Conservation (phyloP, 1,284 basidiomycete species). For the Pseudomicrostroma phylloplanum region DNA sequence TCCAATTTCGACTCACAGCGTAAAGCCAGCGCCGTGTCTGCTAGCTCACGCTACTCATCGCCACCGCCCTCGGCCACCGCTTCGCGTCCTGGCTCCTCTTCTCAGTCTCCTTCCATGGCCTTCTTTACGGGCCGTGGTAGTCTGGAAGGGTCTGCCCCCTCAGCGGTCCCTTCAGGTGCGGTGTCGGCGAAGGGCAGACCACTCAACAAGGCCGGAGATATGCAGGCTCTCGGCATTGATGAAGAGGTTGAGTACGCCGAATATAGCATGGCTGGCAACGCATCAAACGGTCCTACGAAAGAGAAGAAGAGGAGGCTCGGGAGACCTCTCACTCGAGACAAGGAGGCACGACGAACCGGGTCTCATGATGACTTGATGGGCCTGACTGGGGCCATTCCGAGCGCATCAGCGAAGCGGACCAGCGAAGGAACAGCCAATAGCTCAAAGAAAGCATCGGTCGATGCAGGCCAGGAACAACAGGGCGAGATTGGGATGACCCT, state of each 20-base stretch:
- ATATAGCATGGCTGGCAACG: background rate
- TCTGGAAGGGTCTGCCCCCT: no score
- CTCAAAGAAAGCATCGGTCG: background rate
- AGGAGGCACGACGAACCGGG: background rate
- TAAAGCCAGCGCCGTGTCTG: background rate
- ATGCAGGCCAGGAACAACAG: background rate
- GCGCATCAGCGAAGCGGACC: background rate
- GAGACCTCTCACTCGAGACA: background rate
- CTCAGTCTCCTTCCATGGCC: no score
- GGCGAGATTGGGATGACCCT: slow-evolving; percentile 54
- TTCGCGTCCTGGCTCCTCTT: background rate
- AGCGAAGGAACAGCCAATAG: background rate
- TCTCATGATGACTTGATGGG: background rate
- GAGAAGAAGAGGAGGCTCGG: background rate
- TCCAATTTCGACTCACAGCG: background rate
- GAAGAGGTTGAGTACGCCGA: slow-evolving; percentile 1
- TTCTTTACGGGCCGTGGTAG: no score
- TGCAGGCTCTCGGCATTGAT: slow-evolving; percentile 1
- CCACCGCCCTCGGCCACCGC: background rate
- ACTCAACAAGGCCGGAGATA: background rate
- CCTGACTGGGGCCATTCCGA: background rate
- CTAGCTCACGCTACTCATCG: background rate
- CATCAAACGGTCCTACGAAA: background rate
- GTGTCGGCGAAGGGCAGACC: no score
- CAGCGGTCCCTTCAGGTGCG: no score